Evolutionary conservation across 78 protist species (phyloP).

Genomic region (Isochrysis galbana): DNA sequence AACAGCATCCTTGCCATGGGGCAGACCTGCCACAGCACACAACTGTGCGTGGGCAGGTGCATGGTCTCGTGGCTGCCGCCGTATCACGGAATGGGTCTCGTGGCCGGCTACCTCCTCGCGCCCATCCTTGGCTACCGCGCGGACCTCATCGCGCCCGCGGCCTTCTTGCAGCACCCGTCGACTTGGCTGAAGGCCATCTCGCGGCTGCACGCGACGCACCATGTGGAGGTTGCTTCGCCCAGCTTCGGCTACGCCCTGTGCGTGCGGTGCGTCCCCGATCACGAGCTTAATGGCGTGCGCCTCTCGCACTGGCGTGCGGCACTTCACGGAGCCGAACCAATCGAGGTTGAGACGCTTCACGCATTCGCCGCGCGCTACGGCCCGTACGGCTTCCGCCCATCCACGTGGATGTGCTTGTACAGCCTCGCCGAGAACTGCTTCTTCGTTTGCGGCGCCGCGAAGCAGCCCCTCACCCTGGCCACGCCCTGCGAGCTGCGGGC

Average conservation of each 20-base stretch:
- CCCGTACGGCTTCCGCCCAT: background rate
- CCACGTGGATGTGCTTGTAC: too few relatives aligned
- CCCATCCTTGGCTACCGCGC: too few relatives aligned
- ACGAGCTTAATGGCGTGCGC: too few relatives aligned
- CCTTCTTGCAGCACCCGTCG: background rate
- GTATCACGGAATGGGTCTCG: conserved; percentile 24
- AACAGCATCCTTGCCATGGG: too few relatives aligned
- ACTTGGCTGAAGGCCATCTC: too few relatives aligned
- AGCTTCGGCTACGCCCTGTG: background rate
- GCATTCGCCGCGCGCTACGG: background rate
- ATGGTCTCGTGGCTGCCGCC: conserved; percentile 34
- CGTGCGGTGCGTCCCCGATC: too few relatives aligned
- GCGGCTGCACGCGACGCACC: too few relatives aligned
- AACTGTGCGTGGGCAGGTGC: background rate
- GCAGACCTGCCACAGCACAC: too few relatives aligned
- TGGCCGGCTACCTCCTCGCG: background rate
- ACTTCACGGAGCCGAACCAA: background rate
- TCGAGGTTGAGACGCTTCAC: background rate
- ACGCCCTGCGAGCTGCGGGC: background rate
- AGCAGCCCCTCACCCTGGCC: background rate
- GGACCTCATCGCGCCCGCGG: background rate
- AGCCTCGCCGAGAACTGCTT: background rate
- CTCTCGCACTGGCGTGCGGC: background rate
- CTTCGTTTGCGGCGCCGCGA: background rate
- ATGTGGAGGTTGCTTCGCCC: too few relatives aligned